Evolutionary conservation across 2,329 filamentous ascomycete species (phyloP).

Genomic region (Ceratocystiopsis brevicomis): DNA sequence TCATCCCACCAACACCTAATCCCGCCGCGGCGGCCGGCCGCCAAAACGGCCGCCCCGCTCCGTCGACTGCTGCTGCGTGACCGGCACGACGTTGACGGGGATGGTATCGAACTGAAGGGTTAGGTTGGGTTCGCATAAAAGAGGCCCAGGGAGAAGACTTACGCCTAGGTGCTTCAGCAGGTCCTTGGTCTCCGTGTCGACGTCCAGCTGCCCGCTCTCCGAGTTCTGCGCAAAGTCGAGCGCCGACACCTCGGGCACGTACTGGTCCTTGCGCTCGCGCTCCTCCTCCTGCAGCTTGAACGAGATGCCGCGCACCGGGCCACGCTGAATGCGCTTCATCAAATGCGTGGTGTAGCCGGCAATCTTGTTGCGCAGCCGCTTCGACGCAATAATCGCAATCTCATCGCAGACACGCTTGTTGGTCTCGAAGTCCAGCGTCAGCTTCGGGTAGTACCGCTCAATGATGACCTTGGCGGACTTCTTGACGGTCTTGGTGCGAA

Average conservation of each 20-base stretch:
- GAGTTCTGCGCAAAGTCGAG: slow-evolving; percentile 93
- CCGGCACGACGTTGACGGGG: slow-evolving; percentile 85
- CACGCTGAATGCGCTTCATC: slow-evolving; percentile 99
- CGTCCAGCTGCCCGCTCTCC: slow-evolving; percentile 84
- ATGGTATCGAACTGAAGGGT: slow-evolving; percentile 72
- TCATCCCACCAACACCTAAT: slow-evolving; percentile 14
- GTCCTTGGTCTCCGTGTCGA: slow-evolving; percentile 96
- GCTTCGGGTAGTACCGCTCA: slow-evolving; percentile 92
- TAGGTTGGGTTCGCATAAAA: neutral
- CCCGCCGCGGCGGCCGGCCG: slow-evolving; percentile 25
- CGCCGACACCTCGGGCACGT: slow-evolving; percentile 95
- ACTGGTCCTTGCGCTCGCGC: slow-evolving; percentile 99
- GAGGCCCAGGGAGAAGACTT: slow-evolving; percentile 28
- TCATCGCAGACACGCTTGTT: slow-evolving; percentile 93
- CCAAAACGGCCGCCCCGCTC: slow-evolving; percentile 46
- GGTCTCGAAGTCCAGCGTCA: slow-evolving; percentile 96
- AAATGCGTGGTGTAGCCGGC: slow-evolving; percentile 95
- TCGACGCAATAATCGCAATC: slow-evolving; percentile 96
- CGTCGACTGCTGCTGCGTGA: slow-evolving; percentile 69
- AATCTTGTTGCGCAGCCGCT: slow-evolving; percentile 98
- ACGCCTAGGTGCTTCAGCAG: slow-evolving; percentile 96
- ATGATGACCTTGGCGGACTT: slow-evolving; percentile 98
- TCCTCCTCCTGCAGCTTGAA: slow-evolving; percentile 99
- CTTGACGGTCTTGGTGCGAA: slow-evolving; percentile 53
- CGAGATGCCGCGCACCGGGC: slow-evolving; percentile 97